Evolutionary conservation across 2,329 filamentous ascomycete species (phyloP).

Genomic region (Xylariaceae sp.): DNA sequence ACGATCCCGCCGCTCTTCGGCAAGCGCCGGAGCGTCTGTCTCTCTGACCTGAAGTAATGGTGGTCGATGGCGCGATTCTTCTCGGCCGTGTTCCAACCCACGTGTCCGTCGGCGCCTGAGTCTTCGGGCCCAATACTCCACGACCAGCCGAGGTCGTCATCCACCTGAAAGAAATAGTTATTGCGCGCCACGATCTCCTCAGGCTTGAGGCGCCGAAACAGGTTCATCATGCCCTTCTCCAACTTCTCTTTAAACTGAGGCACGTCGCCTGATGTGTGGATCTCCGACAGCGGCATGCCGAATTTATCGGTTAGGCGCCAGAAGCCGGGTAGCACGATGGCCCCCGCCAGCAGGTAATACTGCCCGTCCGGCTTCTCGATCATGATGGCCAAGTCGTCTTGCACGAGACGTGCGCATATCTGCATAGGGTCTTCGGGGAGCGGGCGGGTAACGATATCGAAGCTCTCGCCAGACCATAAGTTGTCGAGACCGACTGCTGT

Average conservation of each 20-base stretch:
- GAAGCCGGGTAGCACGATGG: constrained; percentile 79
- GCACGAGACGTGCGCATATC: constrained; percentile 72
- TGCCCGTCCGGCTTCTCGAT: constrained; percentile 76
- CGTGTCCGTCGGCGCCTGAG: constrained; percentile 46
- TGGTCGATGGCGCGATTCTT: constrained; percentile 74
- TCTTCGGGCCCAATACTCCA: constrained; percentile 78
- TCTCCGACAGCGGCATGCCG: constrained; percentile 78
- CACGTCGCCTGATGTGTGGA: constrained; percentile 80
- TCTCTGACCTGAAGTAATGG: constrained; percentile 78
- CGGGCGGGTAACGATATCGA: constrained; percentile 69
- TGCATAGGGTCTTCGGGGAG: constrained; percentile 80
- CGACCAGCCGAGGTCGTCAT: constrained; percentile 78
- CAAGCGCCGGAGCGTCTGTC: constrained; percentile 71
- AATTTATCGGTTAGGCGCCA: constrained; percentile 84
- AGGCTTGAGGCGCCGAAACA: constrained; percentile 74
- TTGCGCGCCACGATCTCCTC: constrained; percentile 70
- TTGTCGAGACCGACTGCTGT: constrained; percentile 73
- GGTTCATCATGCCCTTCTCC: constrained; percentile 51
- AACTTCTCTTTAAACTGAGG: constrained; percentile 44
- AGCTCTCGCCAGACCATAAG: constrained; percentile 71
- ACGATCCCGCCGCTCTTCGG: constrained; percentile 64
- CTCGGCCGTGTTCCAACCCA: constrained; percentile 77
- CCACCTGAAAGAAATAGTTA: constrained; percentile 90
- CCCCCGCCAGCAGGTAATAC: constrained; percentile 80
- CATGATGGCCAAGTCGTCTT: constrained; percentile 87